phyloP scores from a whole-genome alignment of 2,329 filamentous ascomycete species.

The Raffaelea arxii region DNA sequence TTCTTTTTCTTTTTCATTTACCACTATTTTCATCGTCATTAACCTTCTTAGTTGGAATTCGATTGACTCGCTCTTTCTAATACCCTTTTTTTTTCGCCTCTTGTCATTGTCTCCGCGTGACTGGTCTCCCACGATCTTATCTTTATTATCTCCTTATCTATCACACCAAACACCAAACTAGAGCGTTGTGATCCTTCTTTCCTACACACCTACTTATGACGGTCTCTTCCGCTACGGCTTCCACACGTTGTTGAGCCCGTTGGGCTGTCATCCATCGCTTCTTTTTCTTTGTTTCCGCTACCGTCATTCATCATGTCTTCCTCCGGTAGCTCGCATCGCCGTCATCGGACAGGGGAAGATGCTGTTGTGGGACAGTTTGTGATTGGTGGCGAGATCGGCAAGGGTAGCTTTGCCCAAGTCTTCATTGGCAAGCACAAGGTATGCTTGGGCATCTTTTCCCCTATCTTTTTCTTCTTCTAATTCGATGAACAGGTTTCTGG shows the following conservation, averaged over 20 bases:
- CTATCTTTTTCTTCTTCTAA: conserved; percentile 3
- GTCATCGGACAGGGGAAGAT: conserved; percentile 11
- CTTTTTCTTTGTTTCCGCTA: background rate
- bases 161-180: conserved; percentile 2
- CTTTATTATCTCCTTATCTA: conserved; percentile 13
- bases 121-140: background rate
- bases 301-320: conserved; percentile 8
- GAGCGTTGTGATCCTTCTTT: too few relatives aligned
- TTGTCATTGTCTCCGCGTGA: background rate
- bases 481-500: conserved; percentile 53
- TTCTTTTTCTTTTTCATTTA: background rate
- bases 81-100: background rate
- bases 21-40: too few relatives aligned
- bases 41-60: too few relatives aligned
- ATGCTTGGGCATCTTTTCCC: conserved; percentile 22
- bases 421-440: conserved; percentile 82
- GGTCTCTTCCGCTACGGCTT: conserved; percentile 6
- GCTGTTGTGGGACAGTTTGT: conserved; percentile 14
- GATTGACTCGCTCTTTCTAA: too few relatives aligned
- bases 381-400: conserved; percentile 63
- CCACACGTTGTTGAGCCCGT: conserved; percentile 8
- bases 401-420: conserved; percentile 95
- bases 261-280: conserved; percentile 4
- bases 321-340: conserved; percentile 5
- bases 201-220: too few relatives aligned